These are phyloP conservation scores for Gleditsia sinensis DNA, from an alignment of 306 rosid genomes.

Conservation along the genomic window DNA sequence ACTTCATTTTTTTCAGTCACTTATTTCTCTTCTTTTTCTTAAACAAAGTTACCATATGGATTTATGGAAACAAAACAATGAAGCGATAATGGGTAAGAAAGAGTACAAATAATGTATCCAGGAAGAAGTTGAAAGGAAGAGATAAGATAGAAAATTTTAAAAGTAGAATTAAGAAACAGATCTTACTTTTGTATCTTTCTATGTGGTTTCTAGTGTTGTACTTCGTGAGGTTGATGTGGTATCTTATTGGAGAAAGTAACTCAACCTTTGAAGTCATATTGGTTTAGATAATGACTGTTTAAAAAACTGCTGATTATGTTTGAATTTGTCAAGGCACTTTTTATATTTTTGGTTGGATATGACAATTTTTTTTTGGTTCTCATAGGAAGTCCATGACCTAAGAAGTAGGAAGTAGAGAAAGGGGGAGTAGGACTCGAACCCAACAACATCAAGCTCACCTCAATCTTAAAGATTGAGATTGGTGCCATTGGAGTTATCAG, in stretches of 20 bases:
- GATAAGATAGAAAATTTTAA: background rate
- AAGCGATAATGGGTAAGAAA: background rate
- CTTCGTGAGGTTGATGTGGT: background rate
- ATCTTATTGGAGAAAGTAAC: background rate
- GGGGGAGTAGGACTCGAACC: too few species aligned
- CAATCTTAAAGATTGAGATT: background rate
- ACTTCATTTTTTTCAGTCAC: background rate
- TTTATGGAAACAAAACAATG: background rate
- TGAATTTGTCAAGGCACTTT: background rate
- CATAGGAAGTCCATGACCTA: too few species aligned
- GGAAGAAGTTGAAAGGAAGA: background rate
- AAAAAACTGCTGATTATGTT: background rate
- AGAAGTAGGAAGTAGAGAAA: too few species aligned
- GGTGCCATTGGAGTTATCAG: background rate
- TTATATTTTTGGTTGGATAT: background rate
- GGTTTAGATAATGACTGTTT: background rate
- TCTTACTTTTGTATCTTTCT: background rate
- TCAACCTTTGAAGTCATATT: background rate
- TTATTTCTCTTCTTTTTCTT: background rate
- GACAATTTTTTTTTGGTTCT: too few species aligned
- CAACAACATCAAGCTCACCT: too few species aligned
- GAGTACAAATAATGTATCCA: background rate
- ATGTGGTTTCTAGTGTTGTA: background rate
- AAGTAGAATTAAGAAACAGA: background rate
- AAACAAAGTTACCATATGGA: background rate